Evolutionary conservation across 345 rosid species (phyloP), one percentile per base, ranked within the genome.

Genomic region (Turritis glabra): DNA sequence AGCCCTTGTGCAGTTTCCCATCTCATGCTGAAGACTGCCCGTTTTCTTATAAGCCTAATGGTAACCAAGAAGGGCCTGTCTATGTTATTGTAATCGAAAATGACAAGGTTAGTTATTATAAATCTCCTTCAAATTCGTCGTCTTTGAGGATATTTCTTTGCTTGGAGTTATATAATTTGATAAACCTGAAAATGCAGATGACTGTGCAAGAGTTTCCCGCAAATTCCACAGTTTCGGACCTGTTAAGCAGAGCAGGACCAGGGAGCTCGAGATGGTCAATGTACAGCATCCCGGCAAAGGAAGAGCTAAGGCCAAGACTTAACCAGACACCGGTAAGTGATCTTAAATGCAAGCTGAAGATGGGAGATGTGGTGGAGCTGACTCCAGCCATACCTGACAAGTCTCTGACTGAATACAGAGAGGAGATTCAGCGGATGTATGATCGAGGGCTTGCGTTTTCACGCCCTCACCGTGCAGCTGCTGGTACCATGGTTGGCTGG

Each of bases 361-460:
- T 92, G 97, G 97, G 97, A 23, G 99, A 95, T 75, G 91, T 95
- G 52, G 96, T 92, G 72, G 97, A 95, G 78, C 80, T 95, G 22
- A 87, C 97, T 63, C 99, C 97, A 17, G 87, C 92, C 13, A 84
- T 95, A 62, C 90, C 97, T 0, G 84, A 85, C 81, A 81, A 95
- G 81, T 95, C 92, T 15, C 76, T 95, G 81, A 87, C 86, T 6
- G 96, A 87, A 64, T 92, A 88, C 82, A 79, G 97, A 85, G 96
- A 92, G 71, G 96, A 92, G 84, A 87, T 92, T 54, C 97, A 92
- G 52, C 91, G 97, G 27, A 95, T 95, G 99, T 95, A 95, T 35
- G 84, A 95, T 71, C 71, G 87, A 0, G 97, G 81, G 23, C 77
- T 77, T 3, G 80, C 77, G 2, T 72, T 77, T 50, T 66, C 80